phyloP scores from a whole-genome alignment of 352 stramenopile species.

The Thalassiosira hispida region DNA sequence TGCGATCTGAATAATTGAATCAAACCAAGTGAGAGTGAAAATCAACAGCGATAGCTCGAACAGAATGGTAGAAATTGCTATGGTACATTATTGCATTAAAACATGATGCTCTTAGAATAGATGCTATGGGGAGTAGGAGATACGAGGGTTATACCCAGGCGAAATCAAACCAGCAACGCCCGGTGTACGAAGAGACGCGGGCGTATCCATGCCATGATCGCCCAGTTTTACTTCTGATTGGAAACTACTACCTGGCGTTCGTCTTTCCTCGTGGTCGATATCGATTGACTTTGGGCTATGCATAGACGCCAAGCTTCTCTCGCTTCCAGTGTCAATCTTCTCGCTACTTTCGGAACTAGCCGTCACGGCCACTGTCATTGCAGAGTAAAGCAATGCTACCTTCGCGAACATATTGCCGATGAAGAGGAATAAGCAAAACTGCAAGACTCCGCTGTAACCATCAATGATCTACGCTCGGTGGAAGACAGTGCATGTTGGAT shows the following conservation, averaged over 20 bases:
- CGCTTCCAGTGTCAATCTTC: background rate
- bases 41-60: too few relatives aligned
- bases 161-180: constrained; percentile 40
- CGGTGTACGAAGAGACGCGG: background rate
- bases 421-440: constrained; percentile 38
- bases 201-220: constrained; percentile 16
- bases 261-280: constrained; percentile 1
- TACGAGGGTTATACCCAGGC: constrained; percentile 18
- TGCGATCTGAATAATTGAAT: too few relatives aligned
- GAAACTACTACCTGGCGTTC: background rate
- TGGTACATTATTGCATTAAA: too few relatives aligned
- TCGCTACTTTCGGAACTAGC: constrained; percentile 5
- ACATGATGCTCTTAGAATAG: too few relatives aligned
- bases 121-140: constrained; percentile 1
- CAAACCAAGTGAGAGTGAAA: too few relatives aligned
- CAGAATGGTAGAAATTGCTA: too few relatives aligned
- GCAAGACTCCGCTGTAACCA: constrained; percentile 28
- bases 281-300: background rate
- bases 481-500: background rate
- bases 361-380: constrained; percentile 28
- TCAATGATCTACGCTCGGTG: constrained; percentile 28
- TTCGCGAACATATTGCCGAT: constrained; percentile 46
- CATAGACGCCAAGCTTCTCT: background rate
- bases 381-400: constrained; percentile 37
- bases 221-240: background rate